Evolutionary conservation across 1,284 basidiomycete genomes (phyloP).

Genomic region (Leccinum angustisporum): DNA sequence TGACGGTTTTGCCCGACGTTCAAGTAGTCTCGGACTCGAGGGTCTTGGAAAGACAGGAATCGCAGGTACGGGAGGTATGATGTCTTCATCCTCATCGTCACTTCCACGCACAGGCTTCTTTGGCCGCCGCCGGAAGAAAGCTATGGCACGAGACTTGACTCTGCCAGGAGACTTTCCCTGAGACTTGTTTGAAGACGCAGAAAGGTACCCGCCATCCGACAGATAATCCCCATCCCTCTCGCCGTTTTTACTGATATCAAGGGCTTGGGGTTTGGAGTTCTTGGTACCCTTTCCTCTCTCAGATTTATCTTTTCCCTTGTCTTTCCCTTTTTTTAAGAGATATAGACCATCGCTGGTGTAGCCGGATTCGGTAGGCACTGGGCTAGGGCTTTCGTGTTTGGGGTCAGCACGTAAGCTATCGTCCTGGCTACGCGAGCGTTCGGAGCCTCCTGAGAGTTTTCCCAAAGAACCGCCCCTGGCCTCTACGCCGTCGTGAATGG

Average conservation of each 20-base stretch:
- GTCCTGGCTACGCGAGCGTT: constrained; percentile 26
- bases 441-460: constrained; percentile 12
- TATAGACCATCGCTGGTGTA: constrained; percentile 35
- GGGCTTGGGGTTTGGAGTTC: constrained; percentile 16
- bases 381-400: constrained; percentile 15
- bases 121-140: constrained; percentile 32
- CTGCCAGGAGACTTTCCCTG: constrained; percentile 28
- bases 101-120: constrained; percentile 28
- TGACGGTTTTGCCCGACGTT: constrained; percentile 25
- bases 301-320: constrained; percentile 24
- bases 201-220: constrained; percentile 33
- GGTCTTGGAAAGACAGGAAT: constrained; percentile 27
- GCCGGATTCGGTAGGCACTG: constrained; percentile 20
- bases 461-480: neutral
- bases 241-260: constrained; percentile 16
- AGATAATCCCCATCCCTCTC: constrained; percentile 26
- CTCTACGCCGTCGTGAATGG: constrained; percentile 9
- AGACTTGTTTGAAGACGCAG: constrained; percentile 35
- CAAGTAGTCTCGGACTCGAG: constrained; percentile 31
- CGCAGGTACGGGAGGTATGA: constrained; percentile 32
- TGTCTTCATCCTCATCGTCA: constrained; percentile 32
- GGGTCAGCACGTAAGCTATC: constrained; percentile 12
- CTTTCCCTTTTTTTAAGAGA: constrained; percentile 29
- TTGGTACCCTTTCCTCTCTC: constrained; percentile 22
- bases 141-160: constrained; percentile 34